Conservation (phyloP, 148 eudicot species). For the Rhododendron simsii region DNA sequence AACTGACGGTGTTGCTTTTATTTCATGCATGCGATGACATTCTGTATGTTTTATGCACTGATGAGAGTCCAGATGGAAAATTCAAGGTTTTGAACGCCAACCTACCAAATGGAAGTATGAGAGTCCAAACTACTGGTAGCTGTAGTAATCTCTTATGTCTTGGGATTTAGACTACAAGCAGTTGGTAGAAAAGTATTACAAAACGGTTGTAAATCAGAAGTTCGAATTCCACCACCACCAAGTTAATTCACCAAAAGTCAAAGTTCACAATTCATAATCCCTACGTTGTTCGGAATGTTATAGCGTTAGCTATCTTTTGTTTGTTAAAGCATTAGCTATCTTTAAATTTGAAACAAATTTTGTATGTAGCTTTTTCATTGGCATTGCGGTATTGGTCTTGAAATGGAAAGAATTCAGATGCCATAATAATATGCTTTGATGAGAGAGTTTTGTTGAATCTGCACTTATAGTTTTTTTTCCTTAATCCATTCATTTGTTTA, state of each 20-base stretch:
- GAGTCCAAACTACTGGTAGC: not conserved
- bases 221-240: too few relatives aligned
- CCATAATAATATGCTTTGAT: not conserved
- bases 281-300: not conserved
- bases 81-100: too few relatives aligned
- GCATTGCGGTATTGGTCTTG: not conserved
- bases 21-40: too few relatives aligned
- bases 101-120: not conserved
- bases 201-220: too few relatives aligned
- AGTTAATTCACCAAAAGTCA: too few relatives aligned
- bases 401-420: not conserved
- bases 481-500: not conserved
- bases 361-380: not conserved
- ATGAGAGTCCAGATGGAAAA: too few relatives aligned
- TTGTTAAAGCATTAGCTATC: not conserved
- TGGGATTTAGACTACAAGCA: too few relatives aligned
- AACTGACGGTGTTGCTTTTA: too few relatives aligned
- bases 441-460: not conserved
- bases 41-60: too few relatives aligned
- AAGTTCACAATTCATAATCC: too few relatives aligned
- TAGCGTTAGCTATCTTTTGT: too few relatives aligned
- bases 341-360: not conserved
- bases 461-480: not conserved
- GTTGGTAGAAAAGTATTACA: not conserved
- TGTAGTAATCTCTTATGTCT: too few relatives aligned